Evolutionary conservation across 352 stramenopile genomes (phyloP).

Genomic region (Thraustochytrium striatum): DNA sequence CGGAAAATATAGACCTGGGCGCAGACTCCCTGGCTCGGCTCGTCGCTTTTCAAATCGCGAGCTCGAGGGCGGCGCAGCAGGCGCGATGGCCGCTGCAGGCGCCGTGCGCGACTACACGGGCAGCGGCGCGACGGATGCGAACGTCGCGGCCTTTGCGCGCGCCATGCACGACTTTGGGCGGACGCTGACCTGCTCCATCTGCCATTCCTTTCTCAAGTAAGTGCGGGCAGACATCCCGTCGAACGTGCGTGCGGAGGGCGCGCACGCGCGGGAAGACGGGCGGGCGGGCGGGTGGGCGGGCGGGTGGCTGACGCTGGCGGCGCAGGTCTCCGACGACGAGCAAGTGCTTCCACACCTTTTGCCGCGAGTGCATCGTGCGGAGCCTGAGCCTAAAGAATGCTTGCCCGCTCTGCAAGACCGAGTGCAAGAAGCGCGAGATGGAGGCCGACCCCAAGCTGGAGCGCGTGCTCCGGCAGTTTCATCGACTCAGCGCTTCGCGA

Average conservation of each 20-base stretch:
- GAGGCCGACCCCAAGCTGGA: not conserved
- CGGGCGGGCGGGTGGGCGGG: too few species aligned
- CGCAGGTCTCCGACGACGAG: not conserved
- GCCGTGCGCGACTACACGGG: not conserved
- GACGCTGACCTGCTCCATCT: constrained; percentile 40
- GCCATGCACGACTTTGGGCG: constrained; percentile 19
- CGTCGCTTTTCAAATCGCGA: not conserved
- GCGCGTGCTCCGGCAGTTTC: not conserved
- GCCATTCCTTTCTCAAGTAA: constrained; percentile 26
- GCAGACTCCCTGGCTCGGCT: not conserved
- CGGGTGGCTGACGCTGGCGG: not conserved
- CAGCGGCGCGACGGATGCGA: not conserved
- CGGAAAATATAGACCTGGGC: too few species aligned
- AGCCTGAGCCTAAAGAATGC: not conserved
- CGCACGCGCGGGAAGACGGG: too few species aligned
- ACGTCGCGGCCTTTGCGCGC: constrained; percentile 3
- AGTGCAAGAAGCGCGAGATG: constrained; percentile 9
- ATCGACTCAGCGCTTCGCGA: constrained; percentile 11
- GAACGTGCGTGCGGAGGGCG: too few species aligned
- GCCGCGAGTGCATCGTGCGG: constrained; percentile 6
- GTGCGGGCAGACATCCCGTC: too few species aligned
- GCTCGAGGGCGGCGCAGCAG: too few species aligned
- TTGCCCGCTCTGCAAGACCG: constrained; percentile 32
- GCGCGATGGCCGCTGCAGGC: too few species aligned
- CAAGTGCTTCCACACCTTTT: constrained; percentile 12